phyloP scores from a whole-genome alignment of 2,329 filamentous ascomycete genomes.

The Arthrobotrys musiformis region DNA sequence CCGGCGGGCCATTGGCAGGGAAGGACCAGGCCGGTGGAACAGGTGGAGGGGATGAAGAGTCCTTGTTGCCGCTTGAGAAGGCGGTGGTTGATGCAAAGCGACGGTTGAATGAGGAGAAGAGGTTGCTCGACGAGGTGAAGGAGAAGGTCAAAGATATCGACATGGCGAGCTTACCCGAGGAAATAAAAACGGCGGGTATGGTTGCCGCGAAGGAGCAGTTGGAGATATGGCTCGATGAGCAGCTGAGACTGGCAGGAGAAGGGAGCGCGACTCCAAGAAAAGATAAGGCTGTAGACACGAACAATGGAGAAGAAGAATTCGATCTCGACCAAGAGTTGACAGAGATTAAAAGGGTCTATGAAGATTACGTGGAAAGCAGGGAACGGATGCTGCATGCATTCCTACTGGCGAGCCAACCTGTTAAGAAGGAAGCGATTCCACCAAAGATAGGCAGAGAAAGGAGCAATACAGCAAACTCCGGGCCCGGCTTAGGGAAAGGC shows the following conservation, averaged over 20 bases:
- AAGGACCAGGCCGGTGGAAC: conserved; percentile 5
- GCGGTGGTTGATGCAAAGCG: conserved; percentile 60
- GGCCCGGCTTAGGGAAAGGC: background rate
- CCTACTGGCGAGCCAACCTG: conserved; percentile 35
- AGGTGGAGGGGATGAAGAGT: conserved; percentile 32
- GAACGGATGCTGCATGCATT: conserved; percentile 50
- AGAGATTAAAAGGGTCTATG: conserved; percentile 39
- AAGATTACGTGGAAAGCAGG: conserved; percentile 37
- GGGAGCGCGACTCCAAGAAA: conserved; percentile 48
- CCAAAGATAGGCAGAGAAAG: conserved; percentile 30
- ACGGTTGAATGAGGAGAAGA: conserved; percentile 44
- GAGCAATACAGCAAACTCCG: background rate
- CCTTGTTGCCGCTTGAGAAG: conserved; percentile 46
- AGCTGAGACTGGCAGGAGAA: conserved; percentile 41
- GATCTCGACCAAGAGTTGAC: conserved; percentile 26
- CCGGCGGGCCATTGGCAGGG: conserved; percentile 35
- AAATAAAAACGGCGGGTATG: conserved; percentile 39
- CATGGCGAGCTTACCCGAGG: conserved; percentile 27
- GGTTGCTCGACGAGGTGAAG: conserved; percentile 29
- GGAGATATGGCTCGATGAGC: conserved; percentile 52
- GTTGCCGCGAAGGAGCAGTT: conserved; percentile 41
- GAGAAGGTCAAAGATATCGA: conserved; percentile 11
- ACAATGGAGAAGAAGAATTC: conserved; percentile 9
- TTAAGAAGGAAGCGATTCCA: conserved; percentile 44
- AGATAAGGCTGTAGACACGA: background rate